Evolutionary conservation across 805 yeast genomes (phyloP).

Genomic region (Grigorovia yakushimaensis): DNA sequence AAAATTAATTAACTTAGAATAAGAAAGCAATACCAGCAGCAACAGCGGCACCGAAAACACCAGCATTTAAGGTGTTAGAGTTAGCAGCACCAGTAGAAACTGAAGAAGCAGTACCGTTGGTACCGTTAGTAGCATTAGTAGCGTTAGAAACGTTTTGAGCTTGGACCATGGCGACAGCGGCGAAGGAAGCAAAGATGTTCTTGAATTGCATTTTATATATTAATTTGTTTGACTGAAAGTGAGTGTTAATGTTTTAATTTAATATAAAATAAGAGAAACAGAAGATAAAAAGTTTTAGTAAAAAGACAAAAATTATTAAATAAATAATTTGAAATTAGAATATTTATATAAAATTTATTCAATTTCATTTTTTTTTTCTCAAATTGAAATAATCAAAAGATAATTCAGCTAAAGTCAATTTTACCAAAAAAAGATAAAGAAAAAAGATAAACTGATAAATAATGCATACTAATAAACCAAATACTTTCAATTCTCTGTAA

Average conservation of each 20-base stretch:
- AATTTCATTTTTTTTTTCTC: background rate
- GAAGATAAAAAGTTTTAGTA: background rate
- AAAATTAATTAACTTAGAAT: constrained; percentile 26
- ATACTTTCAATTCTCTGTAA: background rate
- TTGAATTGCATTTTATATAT: constrained; percentile 55
- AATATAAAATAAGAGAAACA: background rate
- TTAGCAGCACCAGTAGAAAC: constrained; percentile 42
- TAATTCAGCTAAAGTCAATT: background rate
- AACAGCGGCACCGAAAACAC: constrained; percentile 73
- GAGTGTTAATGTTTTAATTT: background rate
- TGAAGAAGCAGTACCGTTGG: constrained; percentile 1
- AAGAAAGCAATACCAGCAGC: constrained; percentile 66
- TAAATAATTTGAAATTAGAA: too few relatives aligned
- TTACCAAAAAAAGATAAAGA: background rate
- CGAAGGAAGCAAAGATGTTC: constrained; percentile 55
- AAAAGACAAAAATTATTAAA: background rate
- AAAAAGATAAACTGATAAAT: background rate
- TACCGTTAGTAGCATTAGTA: constrained; percentile 28
- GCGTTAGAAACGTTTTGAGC: constrained; percentile 41
- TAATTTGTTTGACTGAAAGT: background rate
- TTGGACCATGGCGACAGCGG: constrained; percentile 60
- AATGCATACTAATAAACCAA: background rate
- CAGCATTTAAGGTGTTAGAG: constrained; percentile 53
- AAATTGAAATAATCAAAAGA: background rate
- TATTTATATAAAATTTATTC: too few relatives aligned